These are phyloP conservation scores for Rutstroemia sp. DNA, from an alignment of 2,329 filamentous ascomycete species.

Conservation along the genomic window DNA sequence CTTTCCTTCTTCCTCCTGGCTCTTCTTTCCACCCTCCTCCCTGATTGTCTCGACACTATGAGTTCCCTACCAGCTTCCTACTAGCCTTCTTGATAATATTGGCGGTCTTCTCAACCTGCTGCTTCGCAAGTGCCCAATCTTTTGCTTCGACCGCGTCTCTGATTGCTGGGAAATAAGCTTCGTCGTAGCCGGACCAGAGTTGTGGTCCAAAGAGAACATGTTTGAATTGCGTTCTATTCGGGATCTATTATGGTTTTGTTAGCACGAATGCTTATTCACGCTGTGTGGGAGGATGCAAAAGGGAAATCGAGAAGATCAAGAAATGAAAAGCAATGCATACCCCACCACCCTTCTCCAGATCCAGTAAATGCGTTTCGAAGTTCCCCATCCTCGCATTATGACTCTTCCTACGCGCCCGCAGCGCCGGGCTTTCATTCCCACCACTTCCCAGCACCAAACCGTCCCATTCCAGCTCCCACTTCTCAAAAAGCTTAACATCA, in stretches of 20 bases:
- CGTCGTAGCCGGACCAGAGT: slow-evolving; percentile 63
- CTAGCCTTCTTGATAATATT: slow-evolving; percentile 56
- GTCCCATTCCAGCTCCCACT: slow-evolving; percentile 75
- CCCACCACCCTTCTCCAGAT: slow-evolving; percentile 63
- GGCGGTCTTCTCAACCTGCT: slow-evolving; percentile 65
- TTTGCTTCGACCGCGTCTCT: slow-evolving; percentile 67
- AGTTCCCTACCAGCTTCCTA: slow-evolving; percentile 14
- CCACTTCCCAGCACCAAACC: slow-evolving; percentile 60
- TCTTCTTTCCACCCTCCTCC: no score
- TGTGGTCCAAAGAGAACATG: slow-evolving; percentile 85
- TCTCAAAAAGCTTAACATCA: slow-evolving; percentile 58
- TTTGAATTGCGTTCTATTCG: slow-evolving; percentile 86
- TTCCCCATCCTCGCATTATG: slow-evolving; percentile 73
- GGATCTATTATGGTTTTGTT: slow-evolving; percentile 47
- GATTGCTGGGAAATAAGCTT: slow-evolving; percentile 73
- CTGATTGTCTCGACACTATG: no score
- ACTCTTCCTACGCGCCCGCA: slow-evolving; percentile 59
- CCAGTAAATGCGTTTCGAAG: slow-evolving; percentile 79
- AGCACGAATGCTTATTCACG: not conserved
- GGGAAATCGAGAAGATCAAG: not conserved
- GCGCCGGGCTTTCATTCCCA: slow-evolving; percentile 66
- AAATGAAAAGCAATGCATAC: slow-evolving; percentile 46
- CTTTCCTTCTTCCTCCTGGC: no score
- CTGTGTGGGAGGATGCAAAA: not conserved
- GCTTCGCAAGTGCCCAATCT: slow-evolving; percentile 62